Evolutionary conservation across 352 stramenopile genomes (phyloP).

Genomic region (Pythium dissotocum): DNA sequence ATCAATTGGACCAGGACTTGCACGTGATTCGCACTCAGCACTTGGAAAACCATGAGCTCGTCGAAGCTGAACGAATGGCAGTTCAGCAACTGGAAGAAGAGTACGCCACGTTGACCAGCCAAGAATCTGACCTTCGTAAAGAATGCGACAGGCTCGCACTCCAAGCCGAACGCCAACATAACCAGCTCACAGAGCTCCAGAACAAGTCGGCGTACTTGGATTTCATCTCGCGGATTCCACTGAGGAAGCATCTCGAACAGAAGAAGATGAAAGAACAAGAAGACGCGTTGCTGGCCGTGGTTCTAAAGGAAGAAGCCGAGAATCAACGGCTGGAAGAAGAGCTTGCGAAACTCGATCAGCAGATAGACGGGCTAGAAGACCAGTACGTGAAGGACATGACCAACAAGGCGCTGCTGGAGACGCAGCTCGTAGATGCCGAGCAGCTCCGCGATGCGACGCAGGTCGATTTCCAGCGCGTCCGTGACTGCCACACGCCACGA

Average conservation of each 20-base stretch:
- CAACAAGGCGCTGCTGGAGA: slow-evolving; percentile 22
- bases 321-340: slow-evolving; percentile 48
- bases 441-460: slow-evolving; percentile 33
- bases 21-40: slow-evolving; percentile 35
- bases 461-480: slow-evolving; percentile 31
- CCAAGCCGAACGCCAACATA: slow-evolving; percentile 45
- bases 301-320: slow-evolving; percentile 38
- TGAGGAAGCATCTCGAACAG: slow-evolving; percentile 64
- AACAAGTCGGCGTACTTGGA: slow-evolving; percentile 57
- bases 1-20: slow-evolving; percentile 44
- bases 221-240: slow-evolving; percentile 50
- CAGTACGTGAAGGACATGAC: slow-evolving; percentile 44
- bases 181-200: slow-evolving; percentile 43
- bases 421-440: slow-evolving; percentile 27
- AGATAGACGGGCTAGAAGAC: slow-evolving; percentile 36
- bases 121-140: slow-evolving; percentile 44
- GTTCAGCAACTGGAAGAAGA: slow-evolving; percentile 52
- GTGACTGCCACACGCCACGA: slow-evolving; percentile 66
- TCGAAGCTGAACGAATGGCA: slow-evolving; percentile 40
- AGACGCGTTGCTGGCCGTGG: slow-evolving; percentile 30
- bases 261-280: slow-evolving; percentile 61
- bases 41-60: slow-evolving; percentile 36
- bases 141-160: slow-evolving; percentile 45
- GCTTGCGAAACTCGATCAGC: slow-evolving; percentile 36
- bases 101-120: slow-evolving; percentile 40